phyloP scores from a whole-genome alignment of 495 filamentous ascomycete species.

The Parachaetomium inaequale region DNA sequence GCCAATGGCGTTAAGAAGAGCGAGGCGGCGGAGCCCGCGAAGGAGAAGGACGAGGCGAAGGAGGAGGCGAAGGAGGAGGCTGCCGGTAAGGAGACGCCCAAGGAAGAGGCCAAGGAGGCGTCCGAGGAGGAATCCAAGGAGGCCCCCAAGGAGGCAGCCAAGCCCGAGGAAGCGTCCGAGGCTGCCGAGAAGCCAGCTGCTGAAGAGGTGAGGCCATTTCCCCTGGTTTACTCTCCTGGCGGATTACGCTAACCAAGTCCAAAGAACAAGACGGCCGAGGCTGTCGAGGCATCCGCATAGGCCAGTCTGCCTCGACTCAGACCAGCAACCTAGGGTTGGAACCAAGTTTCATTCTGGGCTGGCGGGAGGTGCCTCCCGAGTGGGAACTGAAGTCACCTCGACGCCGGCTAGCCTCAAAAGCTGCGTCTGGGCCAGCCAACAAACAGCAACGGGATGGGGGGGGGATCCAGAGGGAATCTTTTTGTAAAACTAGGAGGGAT shows the following conservation, averaged over 20 bases:
- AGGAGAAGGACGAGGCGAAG: constrained; percentile 49
- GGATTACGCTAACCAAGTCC: not conserved
- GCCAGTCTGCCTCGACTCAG: not conserved
- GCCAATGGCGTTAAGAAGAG: constrained; percentile 46
- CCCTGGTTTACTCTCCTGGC: not conserved
- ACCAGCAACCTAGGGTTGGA: not conserved
- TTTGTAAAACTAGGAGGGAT: constrained; percentile 25
- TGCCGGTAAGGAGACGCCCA: too few relatives aligned
- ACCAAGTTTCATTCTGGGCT: not conserved
- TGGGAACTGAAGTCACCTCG: not conserved
- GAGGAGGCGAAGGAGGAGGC: constrained; percentile 37
- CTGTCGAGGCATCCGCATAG: constrained; percentile 29
- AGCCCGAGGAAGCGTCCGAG: constrained; percentile 14
- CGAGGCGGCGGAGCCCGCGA: constrained; percentile 42
- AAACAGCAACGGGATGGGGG: not conserved
- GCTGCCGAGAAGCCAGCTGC: constrained; percentile 31
- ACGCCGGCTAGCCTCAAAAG: not conserved
- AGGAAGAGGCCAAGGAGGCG: constrained; percentile 26
- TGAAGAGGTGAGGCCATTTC: constrained; percentile 31
- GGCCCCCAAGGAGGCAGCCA: constrained; percentile 17
- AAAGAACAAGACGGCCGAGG: constrained; percentile 25
- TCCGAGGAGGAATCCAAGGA: constrained; percentile 25
- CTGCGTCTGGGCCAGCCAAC: not conserved
- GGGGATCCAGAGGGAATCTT: not conserved
- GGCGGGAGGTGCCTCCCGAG: not conserved